Percentiles rank a stretch among this genome's conserved stretches.
Conservation (phyloP, 106 monocot species). For the Alisma plantagoaquatica region DNA sequence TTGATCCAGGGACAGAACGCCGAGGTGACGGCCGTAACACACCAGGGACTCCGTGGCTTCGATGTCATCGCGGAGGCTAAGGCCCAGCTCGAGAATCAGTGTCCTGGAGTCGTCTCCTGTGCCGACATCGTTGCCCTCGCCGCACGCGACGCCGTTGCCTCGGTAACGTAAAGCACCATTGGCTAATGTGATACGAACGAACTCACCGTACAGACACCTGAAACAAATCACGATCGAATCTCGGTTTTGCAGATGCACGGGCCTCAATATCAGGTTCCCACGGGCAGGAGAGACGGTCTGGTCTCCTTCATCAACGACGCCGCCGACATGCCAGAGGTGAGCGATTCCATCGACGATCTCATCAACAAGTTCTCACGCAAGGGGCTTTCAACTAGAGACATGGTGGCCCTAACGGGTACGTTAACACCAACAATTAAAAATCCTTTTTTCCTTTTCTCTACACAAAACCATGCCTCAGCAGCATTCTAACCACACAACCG, state of each 20-base stretch:
- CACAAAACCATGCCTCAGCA: not conserved
- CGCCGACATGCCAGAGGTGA: slow-evolving; percentile 12
- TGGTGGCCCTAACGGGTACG: slow-evolving; percentile 62
- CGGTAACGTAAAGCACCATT: not conserved
- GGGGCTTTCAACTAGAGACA: slow-evolving; percentile 46
- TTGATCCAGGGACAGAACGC: slow-evolving; percentile 7
- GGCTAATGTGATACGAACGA: no score
- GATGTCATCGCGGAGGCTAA: slow-evolving; percentile 8
- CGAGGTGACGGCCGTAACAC: slow-evolving; percentile 8
- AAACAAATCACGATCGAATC: not conserved
- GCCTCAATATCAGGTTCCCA: slow-evolving; percentile 5
- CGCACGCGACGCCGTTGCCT: slow-evolving; percentile 30
- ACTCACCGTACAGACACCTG: not conserved
- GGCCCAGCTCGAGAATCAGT: slow-evolving; percentile 4
- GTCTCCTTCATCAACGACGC: slow-evolving; percentile 3
- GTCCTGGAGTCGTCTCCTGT: slow-evolving; percentile 32
- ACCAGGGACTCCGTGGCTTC: slow-evolving; percentile 17
- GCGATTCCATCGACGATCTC: slow-evolving; percentile 31
- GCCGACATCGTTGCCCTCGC: slow-evolving; percentile 41
- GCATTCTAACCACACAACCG: not conserved
- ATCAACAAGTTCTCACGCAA: slow-evolving; percentile 41
- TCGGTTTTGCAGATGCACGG: slow-evolving; percentile 5
- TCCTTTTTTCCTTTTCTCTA: not conserved
- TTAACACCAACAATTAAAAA: not conserved
- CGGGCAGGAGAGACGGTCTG: slow-evolving; percentile 10